A percentile compares a stretch with the other conserved stretches of the same genome.
These are phyloP conservation scores for Macrolepiota albuminosa DNA, from an alignment of 768 basidiomycete genomes.

Conservation along the genomic window DNA sequence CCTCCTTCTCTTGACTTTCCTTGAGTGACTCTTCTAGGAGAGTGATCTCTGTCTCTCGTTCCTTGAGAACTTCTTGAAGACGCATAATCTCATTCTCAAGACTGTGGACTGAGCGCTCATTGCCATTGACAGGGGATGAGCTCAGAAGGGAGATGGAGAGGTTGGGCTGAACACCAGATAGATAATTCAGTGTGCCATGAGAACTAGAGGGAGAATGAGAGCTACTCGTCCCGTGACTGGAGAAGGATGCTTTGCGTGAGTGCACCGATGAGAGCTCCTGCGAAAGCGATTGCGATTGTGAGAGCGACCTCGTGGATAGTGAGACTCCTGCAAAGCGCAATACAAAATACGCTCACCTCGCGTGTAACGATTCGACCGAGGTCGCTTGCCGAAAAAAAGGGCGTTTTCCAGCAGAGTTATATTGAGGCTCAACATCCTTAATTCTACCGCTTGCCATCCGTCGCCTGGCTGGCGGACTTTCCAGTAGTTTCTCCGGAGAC, in stretches of 20 bases:
- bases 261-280: conserved; percentile 92
- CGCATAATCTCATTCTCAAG: conserved; percentile 95
- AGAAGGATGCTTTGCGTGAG: conserved; percentile 78
- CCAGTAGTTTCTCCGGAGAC: conserved; percentile 40
- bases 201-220: conserved; percentile 59
- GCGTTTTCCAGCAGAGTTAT: conserved; percentile 52
- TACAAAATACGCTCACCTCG: conserved; percentile 50
- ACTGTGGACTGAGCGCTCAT: conserved; percentile 77
- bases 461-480: conserved; percentile 40
- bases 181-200: conserved; percentile 26
- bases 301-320: conserved; percentile 62
- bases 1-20: conserved; percentile 26
- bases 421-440: conserved; percentile 42
- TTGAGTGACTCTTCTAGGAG: conserved; percentile 58
- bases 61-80: conserved; percentile 86
- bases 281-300: conserved; percentile 93
- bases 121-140: conserved; percentile 25
- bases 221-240: conserved; percentile 70
- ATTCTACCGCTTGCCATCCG: conserved; percentile 46
- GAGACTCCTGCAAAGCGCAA: conserved; percentile 4
- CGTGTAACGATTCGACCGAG: conserved; percentile 84
- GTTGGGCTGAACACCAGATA: conserved; percentile 40
- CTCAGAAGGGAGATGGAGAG: conserved; percentile 53
- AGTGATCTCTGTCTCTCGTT: conserved; percentile 88
- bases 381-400: conserved; percentile 87